A percentile compares a stretch with the other conserved stretches of the same genome.
Evolutionary conservation across 257 asterid species (phyloP).

Genomic region (Forsythia suspensa): DNA sequence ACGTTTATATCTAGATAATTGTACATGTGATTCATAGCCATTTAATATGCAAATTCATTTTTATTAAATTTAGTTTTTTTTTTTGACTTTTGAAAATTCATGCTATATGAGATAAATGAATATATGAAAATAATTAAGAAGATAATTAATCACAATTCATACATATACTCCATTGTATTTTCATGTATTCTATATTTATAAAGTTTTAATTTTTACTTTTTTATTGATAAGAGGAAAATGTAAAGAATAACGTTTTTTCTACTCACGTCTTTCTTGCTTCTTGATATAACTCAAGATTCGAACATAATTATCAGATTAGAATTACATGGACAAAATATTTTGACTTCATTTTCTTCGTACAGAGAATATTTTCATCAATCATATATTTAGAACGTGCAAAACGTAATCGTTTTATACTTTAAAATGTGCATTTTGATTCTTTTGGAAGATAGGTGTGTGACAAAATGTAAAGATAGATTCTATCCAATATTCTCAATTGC

Average conservation of each 20-base stretch:
- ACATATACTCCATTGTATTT: background rate
- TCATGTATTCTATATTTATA: background rate
- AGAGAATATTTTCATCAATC: background rate
- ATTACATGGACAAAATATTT: background rate
- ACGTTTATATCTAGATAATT: constrained; percentile 11
- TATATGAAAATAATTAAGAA: too few species aligned
- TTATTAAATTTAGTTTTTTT: too few species aligned
- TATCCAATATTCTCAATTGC: constrained; percentile 10
- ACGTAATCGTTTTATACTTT: background rate
- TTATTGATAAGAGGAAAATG: background rate
- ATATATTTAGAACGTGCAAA: background rate
- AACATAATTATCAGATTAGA: background rate
- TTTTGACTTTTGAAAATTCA: too few species aligned
- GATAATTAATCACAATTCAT: background rate
- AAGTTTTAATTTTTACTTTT: background rate
- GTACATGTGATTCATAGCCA: background rate
- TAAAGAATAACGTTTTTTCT: background rate
- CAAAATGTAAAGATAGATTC: constrained; percentile 33
- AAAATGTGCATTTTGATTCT: constrained; percentile 17
- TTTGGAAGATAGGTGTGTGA: constrained; percentile 12
- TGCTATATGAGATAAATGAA: background rate
- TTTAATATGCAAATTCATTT: background rate
- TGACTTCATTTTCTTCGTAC: background rate
- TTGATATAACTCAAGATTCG: background rate
- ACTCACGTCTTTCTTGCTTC: background rate